Evolutionary conservation across 2,329 filamentous ascomycete genomes (phyloP).

Genomic region (Neophaeococcomyces mojaviensis): DNA sequence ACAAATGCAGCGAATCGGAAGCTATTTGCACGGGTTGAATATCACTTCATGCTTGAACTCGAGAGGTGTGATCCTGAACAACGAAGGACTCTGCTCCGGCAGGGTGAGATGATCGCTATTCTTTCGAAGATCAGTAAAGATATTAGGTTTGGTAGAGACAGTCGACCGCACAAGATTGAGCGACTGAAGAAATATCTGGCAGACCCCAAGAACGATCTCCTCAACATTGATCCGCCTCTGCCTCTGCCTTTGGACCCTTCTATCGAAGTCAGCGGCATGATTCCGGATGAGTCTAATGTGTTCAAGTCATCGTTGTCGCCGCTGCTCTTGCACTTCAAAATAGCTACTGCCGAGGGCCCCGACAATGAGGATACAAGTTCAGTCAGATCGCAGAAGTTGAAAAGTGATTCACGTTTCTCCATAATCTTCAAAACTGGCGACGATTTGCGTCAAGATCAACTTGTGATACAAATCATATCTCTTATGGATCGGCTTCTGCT

Average conservation of each 20-base stretch:
- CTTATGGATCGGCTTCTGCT: conserved; percentile 93
- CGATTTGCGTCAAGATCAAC: conserved; percentile 89
- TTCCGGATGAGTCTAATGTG: conserved; percentile 77
- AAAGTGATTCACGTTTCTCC: conserved; percentile 65
- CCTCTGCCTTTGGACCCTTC: conserved; percentile 83
- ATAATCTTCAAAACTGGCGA: conserved; percentile 97
- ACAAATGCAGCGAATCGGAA: conserved; percentile 65
- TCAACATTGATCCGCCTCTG: conserved; percentile 74
- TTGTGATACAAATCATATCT: conserved; percentile 95
- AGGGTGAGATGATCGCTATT: conserved; percentile 82
- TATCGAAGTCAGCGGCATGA: conserved; percentile 68
- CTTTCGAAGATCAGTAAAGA: conserved; percentile 84
- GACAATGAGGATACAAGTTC: conserved; percentile 21
- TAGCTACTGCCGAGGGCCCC: conserved; percentile 34
- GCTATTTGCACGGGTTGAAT: conserved; percentile 87
- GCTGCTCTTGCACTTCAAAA: conserved; percentile 85
- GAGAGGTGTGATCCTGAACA: conserved; percentile 66
- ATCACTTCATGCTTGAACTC: conserved; percentile 88
- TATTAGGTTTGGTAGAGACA: conserved; percentile 71
- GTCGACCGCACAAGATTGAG: conserved; percentile 72
- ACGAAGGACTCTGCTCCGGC: conserved; percentile 68
- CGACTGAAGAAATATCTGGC: conserved; percentile 74
- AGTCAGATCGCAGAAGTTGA: conserved; percentile 5
- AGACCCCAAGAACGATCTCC: conserved; percentile 83
- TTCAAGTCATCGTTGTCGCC: conserved; percentile 94